phyloP scores from a whole-genome alignment of 1,139 yeast genomes.

The Magnusiomyces tetraspermus region DNA sequence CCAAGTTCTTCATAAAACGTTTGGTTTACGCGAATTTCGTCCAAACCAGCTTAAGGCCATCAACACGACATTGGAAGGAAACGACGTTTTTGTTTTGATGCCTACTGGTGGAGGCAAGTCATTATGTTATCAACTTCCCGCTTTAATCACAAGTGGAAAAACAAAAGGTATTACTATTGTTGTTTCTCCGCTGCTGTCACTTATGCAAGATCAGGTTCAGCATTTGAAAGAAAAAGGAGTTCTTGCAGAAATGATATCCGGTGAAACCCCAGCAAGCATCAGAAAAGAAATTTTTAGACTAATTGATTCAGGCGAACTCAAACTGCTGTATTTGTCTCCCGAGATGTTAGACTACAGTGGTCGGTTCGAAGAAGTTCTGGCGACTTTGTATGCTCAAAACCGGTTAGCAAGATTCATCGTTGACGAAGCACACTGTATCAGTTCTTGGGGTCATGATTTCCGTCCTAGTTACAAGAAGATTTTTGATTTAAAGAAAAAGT shows the following conservation, averaged over 20 bases:
- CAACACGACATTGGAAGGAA: conserved; percentile 67
- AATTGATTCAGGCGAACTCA: conserved; percentile 55
- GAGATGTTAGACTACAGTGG: conserved; percentile 83
- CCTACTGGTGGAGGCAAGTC: conserved; percentile 99
- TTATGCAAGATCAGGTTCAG: conserved; percentile 96
- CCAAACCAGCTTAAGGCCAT: conserved; percentile 83
- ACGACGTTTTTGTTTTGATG: conserved; percentile 91
- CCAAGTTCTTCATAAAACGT: conserved; percentile 45
- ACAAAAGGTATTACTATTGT: conserved; percentile 85
- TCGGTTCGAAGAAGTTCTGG: neutral
- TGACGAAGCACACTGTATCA: conserved; percentile 98
- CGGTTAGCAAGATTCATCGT: conserved; percentile 82
- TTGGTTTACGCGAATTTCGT: conserved; percentile 61
- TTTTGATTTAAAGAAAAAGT: conserved; percentile 59
- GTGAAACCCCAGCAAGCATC: conserved; percentile 35
- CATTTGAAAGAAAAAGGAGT: conserved; percentile 61
- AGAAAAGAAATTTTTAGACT: conserved; percentile 53
- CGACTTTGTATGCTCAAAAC: conserved; percentile 32
- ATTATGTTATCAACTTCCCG: conserved; percentile 90
- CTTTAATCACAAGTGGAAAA: conserved; percentile 59
- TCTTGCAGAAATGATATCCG: conserved; percentile 51
- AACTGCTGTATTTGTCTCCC: conserved; percentile 82
- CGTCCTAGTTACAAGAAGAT: conserved; percentile 89
- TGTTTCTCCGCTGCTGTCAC: conserved; percentile 85
- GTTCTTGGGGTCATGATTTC: conserved; percentile 99